Evolutionary conservation across 2,329 filamentous ascomycete genomes (phyloP), one percentile per base, ranked within the genome.

Genomic region (Aspergillus terreus): DNA sequence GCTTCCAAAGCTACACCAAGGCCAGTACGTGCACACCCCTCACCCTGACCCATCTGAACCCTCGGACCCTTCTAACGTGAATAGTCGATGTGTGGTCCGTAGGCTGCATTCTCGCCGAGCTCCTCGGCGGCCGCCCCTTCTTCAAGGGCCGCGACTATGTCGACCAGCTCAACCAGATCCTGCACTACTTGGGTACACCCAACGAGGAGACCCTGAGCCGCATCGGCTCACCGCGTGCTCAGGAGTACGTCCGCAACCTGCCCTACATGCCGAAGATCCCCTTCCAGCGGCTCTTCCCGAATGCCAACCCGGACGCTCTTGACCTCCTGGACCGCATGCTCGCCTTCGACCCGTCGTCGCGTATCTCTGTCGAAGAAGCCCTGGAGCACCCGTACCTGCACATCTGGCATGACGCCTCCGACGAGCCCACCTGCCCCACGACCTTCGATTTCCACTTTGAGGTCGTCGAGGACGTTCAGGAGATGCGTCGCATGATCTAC

Each of bases 1-100:
- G 91, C 78, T 99, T 99, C 83, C 92, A 97, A 76, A 96, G 91
- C 78, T 99, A 99, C 75, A 99, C 94, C 66, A 99, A 99, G 90
- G 94, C 94, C 63, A 99, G 94, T 97, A 84, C 51, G 92, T 92
- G 9, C 17, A 36, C 51, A 19, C 4, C 38, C 9, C 27, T 46
- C 58, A 19, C 25, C n/a, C 38, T 7, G 44, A 38, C 43, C 38
- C 44, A 7, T 33, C 38, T 41, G 44, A 32, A 47, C 44, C 54
- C 43, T 55, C 40, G 42, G 33, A 47, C 44, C 54, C 43, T 55
- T 23, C 40, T 50, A 32, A 51, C 36, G 49, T n/a, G 56, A 44
- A 65, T 49, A 97, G 92, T 99, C 74, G 94, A 99, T 70, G 92
- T 99, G 32, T 99, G 94, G 94, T 99, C 94, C 7, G 92, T 99